These are phyloP conservation scores for Lichtheimia ramosa DNA, from an alignment of 371 early-diverging fungal genomes.

Conservation along the genomic window DNA sequence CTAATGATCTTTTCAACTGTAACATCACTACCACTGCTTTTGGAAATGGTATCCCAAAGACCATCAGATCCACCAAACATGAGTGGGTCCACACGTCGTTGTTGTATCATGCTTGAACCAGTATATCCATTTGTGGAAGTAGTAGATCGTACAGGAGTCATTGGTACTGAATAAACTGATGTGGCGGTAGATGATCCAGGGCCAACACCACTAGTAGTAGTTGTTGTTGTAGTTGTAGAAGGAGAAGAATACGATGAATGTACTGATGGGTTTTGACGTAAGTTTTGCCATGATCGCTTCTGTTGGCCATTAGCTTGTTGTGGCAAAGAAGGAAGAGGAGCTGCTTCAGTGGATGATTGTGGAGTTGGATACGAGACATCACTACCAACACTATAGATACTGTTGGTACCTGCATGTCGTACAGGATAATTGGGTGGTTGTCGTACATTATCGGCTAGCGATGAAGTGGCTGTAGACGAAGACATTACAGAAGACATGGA, in stretches of 20 bases:
- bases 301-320: constrained; percentile 4
- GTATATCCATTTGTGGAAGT: constrained; percentile 17
- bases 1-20: constrained; percentile 41
- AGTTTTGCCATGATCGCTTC: constrained; percentile 21
- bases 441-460: constrained; percentile 5
- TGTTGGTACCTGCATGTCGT: constrained; percentile 13
- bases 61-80: constrained; percentile 48
- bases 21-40: constrained; percentile 32
- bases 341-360: constrained; percentile 1
- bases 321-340: not conserved
- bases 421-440: constrained; percentile 7
- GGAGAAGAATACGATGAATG: constrained; percentile 13
- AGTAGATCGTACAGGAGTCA: constrained; percentile 22
- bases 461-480: constrained; percentile 8
- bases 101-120: constrained; percentile 28
- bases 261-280: constrained; percentile 13
- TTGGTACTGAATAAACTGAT: constrained; percentile 16
- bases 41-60: constrained; percentile 45
- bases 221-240: not conserved
- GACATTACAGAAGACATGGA: constrained; percentile 8
- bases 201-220: constrained; percentile 3
- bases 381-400: constrained; percentile 19
- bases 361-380: constrained; percentile 13
- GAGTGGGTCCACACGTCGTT: constrained; percentile 43
- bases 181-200: constrained; percentile 3